phyloP scores from a whole-genome alignment of 2,329 filamentous ascomycete species.

The Xylaria sp. region DNA sequence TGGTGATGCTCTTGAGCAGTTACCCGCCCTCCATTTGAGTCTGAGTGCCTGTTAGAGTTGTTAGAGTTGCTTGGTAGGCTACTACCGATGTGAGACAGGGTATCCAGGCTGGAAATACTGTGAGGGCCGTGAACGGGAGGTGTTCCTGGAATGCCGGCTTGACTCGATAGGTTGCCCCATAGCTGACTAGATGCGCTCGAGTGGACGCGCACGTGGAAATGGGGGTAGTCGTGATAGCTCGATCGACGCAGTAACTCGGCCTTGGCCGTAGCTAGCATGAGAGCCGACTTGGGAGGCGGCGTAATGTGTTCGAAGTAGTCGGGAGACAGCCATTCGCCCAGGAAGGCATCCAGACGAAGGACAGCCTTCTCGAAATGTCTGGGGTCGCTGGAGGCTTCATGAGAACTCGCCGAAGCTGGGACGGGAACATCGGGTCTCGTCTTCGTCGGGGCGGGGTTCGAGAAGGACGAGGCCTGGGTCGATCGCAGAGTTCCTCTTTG shows the following conservation, averaged over 20 bases:
- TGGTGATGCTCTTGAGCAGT: conserved; percentile 32
- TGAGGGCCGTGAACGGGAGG: conserved; percentile 38
- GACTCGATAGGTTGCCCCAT: conserved; percentile 50
- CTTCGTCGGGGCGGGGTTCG: conserved; percentile 37
- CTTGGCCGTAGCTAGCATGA: conserved; percentile 92
- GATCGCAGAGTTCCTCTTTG: conserved; percentile 36
- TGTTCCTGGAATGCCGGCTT: conserved; percentile 43
- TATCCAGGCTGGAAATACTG: conserved; percentile 37
- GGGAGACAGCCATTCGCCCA: conserved; percentile 94
- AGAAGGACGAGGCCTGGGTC: conserved; percentile 40
- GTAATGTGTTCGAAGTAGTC: conserved; percentile 95
- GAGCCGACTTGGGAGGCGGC: conserved; percentile 82
- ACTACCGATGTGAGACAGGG: conserved; percentile 39
- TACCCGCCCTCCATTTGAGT: conserved; percentile 26
- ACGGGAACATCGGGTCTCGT: conserved; percentile 37
- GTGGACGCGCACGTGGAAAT: conserved; percentile 48
- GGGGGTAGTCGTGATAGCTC: conserved; percentile 67
- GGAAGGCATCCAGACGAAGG: conserved; percentile 87
- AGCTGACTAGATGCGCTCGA: conserved; percentile 52
- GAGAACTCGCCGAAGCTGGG: conserved; percentile 38
- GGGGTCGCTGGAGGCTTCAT: conserved; percentile 39
- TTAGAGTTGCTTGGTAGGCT: conserved; percentile 36
- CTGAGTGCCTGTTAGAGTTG: conserved; percentile 28
- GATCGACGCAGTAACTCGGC: conserved; percentile 83
- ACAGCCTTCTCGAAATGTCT: conserved; percentile 64